Evolutionary conservation across 768 basidiomycete genomes (phyloP), one percentile per base, ranked within the genome.

Genomic region (Omphalotus guepiniiformis): DNA sequence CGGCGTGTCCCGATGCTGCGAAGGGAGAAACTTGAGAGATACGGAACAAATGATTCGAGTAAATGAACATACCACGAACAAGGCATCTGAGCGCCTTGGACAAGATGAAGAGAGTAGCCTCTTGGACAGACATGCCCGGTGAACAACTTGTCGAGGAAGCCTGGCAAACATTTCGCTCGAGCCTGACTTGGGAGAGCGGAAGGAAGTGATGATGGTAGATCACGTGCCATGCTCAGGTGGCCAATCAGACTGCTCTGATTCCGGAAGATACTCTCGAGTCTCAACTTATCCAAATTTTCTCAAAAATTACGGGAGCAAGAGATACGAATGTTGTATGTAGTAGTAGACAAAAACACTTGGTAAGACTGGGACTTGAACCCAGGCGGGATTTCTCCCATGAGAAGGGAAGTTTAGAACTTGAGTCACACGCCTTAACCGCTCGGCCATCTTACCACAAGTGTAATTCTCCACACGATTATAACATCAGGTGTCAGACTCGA

Each of bases 1-100:
- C 23, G 83, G 72, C 15, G 92, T 92, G 73, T 98, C 92, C 49
- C 94, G 90, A 67, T 98, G 95, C 94, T 98, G 52, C 49, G 44
- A 51, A 39, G 48, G 35, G n/a, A 42, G 47, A 47, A 54, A 44
- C 56, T 49, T 39, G 47, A 49, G 53, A 50, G 47, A 16, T 37
- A 13, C 47, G 43, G 12, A 42, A 39, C 23, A 8, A 32, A 32
- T 22, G 29, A 42, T 29, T 45, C 39, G n/a, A 39, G 47, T 19
- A 47, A 55, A 5, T 41, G 28, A 28, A 81, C 88, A 47, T 53
- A 93, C 92, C 64, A 89, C 81, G 61, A 93, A 94, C 53, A 93
- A 79, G 28, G 89, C 85, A 63, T 93, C 92, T 4, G 92, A 94
- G 56, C 69, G 66, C 56, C 78, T 74, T 15, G 73, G 55, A 25